Conservation (phyloP, 2,329 filamentous ascomycete species). For the Cercospora sp. region DNA sequence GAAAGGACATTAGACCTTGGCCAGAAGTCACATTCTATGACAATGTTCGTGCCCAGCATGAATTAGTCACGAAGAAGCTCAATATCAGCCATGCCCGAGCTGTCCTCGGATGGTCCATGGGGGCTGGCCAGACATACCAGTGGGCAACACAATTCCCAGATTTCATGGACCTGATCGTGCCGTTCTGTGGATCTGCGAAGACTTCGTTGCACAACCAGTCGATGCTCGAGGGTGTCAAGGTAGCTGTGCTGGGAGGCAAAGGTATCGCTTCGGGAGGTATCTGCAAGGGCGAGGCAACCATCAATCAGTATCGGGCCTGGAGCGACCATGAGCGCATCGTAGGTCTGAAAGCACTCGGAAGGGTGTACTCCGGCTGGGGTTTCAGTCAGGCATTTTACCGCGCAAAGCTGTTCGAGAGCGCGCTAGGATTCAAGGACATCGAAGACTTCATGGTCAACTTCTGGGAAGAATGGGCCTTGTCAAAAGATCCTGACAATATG, state of each 20-base stretch:
- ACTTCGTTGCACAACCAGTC: slow-evolving; percentile 68
- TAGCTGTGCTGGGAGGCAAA: slow-evolving; percentile 60
- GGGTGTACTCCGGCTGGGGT: slow-evolving; percentile 77
- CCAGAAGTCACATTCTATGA: slow-evolving; percentile 66
- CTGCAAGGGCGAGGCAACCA: slow-evolving; percentile 48
- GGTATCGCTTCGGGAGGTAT: slow-evolving; percentile 55
- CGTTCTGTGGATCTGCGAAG: slow-evolving; percentile 66
- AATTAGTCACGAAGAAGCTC: slow-evolving; percentile 64
- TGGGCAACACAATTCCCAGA: slow-evolving; percentile 45
- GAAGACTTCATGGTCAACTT: slow-evolving; percentile 74
- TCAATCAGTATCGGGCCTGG: slow-evolving; percentile 30
- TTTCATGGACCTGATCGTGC: slow-evolving; percentile 65
- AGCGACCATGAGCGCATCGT: slow-evolving; percentile 52
- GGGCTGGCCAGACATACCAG: slow-evolving; percentile 56
- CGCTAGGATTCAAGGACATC: slow-evolving; percentile 64
- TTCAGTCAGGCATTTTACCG: slow-evolving; percentile 79
- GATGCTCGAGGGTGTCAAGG: slow-evolving; percentile 65
- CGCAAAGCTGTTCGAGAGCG: slow-evolving; percentile 64
- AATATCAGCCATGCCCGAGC: slow-evolving; percentile 60
- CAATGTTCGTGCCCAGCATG: slow-evolving; percentile 67
- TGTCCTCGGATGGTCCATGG: slow-evolving; percentile 72
- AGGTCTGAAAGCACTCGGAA: slow-evolving; percentile 65
- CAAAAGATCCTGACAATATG: slow-evolving; percentile 73
- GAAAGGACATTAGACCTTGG: slow-evolving; percentile 53
- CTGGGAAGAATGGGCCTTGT: slow-evolving; percentile 73